Evolutionary conservation across 345 rosid genomes (phyloP), one percentile per base, ranked within the genome.

Genomic region (Schrenkiella parvula): DNA sequence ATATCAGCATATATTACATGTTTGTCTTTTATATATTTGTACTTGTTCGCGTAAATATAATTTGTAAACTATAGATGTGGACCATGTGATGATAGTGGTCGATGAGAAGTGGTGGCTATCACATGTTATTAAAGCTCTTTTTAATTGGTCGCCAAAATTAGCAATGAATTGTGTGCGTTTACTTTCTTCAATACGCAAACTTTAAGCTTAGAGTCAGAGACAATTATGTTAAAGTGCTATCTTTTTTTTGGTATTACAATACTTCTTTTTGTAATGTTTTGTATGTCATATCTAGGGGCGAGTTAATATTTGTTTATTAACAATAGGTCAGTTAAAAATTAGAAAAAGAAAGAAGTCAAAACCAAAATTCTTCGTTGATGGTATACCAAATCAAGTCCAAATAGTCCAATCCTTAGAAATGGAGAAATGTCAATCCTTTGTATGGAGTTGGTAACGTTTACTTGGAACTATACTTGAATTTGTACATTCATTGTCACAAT

Each of bases 71-170:
- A 54, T 22, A 43, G 28, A 44, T 34, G 77, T 73, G 58, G 77
- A 73, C 58, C 65, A 55, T 64, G 71, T 66, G 59, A 48, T 48
- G 78, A 23, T 74, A 35, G 35, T 46, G 71, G 58, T 35, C 18
- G 65, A 46, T 55, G 65, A 44, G 57, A 35, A 72, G 12, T 53
- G 6, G 51, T 64, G 71, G 65, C 39, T 55, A 14, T 35, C 77
- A 73, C 51, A 73, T 72, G 64, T 72, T 43, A 17, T 17, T 22
- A 21, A 21, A 19, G 34, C 70, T 62, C 63, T 42, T 63, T 64
- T 63, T 41, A 64, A 52, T 29, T 53, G 54, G 17, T 62, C 44
- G 23, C 53, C n/a, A 39, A 8, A 38, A 19, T n/a, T 21, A 43
- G 53, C 26, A 62, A 39, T 41, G 29, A 39, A 26, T 42, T 71